Base-by-base conservation (phyloP, 129 eudicot genomes). In the Chrysanthemum seticuspe region DNA sequence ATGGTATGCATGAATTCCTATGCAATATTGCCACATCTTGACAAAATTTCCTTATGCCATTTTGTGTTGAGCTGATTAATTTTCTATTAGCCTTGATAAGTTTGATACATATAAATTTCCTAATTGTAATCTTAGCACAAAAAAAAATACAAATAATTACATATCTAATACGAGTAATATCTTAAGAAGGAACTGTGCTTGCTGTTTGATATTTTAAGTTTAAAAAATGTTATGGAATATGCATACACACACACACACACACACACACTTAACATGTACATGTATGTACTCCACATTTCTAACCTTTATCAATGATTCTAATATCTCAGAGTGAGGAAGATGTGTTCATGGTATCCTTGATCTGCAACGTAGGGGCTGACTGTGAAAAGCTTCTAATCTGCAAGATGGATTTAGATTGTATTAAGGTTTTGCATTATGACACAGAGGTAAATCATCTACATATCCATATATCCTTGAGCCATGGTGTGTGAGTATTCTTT, bases 391-490 rank as follows among this genome's bases (percentile, higher is more conserved):
- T 86, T 79, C 79, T 94, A 62, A 78, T 90, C 31, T 94, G 98
- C 88, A 94, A 90, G 83, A 81, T 90, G 96, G 98, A 94, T 75
- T 65, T 83, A 67, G 97, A 94, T 57, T 94, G 96, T 73, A 83
- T 94, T 71, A 94, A 90, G 84, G 82, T 89, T 44, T 82, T 94
- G 81, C 97, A 85, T 29, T 90, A 87, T 84, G 96, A 90, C 56
- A 73, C 91, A n/a, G 98, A 94, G 97, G 98, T 90, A 85, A 85
- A 57, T 62, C 67, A 13, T 52, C 67, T 57, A 45, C 61, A 47
- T 45, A 16, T 68, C 52, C 47, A 27, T 63, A 65, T 57, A 45
- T 18, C 3, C 15, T 4, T 49, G 47, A 40, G 47, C 47, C 47
- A 6, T 40, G 7, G 31, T 66, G 15, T 63, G 70, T 36, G 27